phyloP scores from a whole-genome alignment of 2,329 filamentous ascomycete species.

The Ophiocordyceps polyrhachis-furcata region DNA sequence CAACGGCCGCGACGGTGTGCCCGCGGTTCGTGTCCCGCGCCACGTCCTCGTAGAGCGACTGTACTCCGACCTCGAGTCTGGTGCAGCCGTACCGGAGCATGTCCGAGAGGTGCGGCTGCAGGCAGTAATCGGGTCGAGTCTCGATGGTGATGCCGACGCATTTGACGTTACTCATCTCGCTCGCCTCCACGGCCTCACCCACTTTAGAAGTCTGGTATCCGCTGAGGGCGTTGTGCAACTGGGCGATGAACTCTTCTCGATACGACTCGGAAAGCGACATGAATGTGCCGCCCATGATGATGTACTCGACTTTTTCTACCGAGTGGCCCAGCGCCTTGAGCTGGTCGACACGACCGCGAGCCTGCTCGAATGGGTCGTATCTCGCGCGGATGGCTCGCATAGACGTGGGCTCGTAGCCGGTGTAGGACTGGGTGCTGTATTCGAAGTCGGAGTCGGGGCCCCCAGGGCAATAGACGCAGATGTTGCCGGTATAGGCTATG shows the following conservation, averaged over 20 bases:
- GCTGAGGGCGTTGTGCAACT: slow-evolving; percentile 89
- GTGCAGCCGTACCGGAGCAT: slow-evolving; percentile 99
- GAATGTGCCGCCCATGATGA: slow-evolving; percentile 98
- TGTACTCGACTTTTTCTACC: slow-evolving; percentile 98
- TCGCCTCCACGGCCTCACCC: slow-evolving; percentile 84
- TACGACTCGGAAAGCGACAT: slow-evolving; percentile 90
- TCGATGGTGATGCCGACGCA: slow-evolving; percentile 98
- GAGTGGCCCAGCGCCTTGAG: slow-evolving; percentile 90
- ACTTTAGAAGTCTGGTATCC: slow-evolving; percentile 90
- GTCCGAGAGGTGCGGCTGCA: slow-evolving; percentile 83
- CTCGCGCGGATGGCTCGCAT: slow-evolving; percentile 95
- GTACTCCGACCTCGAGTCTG: slow-evolving; percentile 81
- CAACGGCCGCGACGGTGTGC: slow-evolving; percentile 86
- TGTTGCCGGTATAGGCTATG: slow-evolving; percentile 96
- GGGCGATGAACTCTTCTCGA: slow-evolving; percentile 81
- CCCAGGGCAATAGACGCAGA: slow-evolving; percentile 96
- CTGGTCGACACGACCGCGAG: slow-evolving; percentile 86
- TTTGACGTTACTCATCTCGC: slow-evolving; percentile 93
- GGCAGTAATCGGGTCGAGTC: slow-evolving; percentile 88
- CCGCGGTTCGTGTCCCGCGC: slow-evolving; percentile 95
- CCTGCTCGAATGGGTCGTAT: slow-evolving; percentile 97
- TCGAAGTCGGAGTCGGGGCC: slow-evolving; percentile 97
- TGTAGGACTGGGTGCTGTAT: slow-evolving; percentile 97
- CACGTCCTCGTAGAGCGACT: slow-evolving; percentile 94
- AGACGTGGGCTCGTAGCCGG: slow-evolving; percentile 92